Conservation (phyloP, 805 yeast species). For the Wickerhamomyces subpelliculosus region DNA sequence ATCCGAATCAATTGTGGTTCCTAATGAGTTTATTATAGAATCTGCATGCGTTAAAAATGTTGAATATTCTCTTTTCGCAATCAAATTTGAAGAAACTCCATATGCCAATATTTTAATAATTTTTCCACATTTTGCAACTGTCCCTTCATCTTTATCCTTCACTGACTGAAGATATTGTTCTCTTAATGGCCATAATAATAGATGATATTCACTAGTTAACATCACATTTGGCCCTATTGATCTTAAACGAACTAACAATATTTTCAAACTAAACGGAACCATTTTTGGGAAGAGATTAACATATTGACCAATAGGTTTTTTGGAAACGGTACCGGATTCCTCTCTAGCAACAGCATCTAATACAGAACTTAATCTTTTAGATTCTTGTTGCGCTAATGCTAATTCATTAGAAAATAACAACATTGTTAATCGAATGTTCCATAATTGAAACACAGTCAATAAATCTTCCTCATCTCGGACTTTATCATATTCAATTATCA, state of each 20-base stretch:
- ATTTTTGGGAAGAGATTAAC: no score
- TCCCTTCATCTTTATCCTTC: neutral
- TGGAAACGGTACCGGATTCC: no score
- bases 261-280: constrained; percentile 15
- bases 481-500: neutral
- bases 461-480: neutral
- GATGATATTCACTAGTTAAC: constrained; percentile 10
- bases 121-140: neutral
- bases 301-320: no score
- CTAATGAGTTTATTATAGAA: constrained; percentile 6
- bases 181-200: constrained; percentile 12
- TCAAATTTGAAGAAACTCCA: constrained; percentile 18
- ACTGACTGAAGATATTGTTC: neutral
- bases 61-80: constrained; percentile 22
- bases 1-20: no score
- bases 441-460: constrained; percentile 5
- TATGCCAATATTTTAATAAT: constrained; percentile 10
- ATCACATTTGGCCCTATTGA: constrained; percentile 16
- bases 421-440: constrained; percentile 19
- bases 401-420: constrained; percentile 17
- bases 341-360: constrained; percentile 5
- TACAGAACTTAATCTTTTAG: constrained; percentile 14
- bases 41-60: constrained; percentile 20
- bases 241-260: constrained; percentile 18
- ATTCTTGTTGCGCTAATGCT: constrained; percentile 20